Conservation (phyloP, 2,329 filamentous ascomycete genomes). For the Fusarium odoratissimum region DNA sequence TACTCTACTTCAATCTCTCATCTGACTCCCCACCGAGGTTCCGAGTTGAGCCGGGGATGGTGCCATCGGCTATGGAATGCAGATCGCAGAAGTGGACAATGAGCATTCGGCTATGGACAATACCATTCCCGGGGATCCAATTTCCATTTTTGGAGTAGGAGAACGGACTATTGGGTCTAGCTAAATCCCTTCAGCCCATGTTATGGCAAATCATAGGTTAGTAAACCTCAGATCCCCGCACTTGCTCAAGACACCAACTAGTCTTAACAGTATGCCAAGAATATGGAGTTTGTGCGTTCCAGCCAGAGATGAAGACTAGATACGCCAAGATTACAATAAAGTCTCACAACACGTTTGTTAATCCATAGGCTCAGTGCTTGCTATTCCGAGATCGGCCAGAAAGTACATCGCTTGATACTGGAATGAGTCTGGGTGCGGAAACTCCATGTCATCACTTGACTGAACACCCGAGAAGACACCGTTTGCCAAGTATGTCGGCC, state of each 20-base stretch:
- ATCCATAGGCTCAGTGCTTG: background rate
- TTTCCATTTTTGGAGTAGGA: background rate
- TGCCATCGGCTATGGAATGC: background rate
- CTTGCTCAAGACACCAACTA: background rate
- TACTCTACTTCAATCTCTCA: background rate
- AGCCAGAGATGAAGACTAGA: rapidly evolving
- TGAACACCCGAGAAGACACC: conserved; percentile 2
- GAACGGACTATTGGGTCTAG: background rate
- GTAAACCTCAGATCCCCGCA: background rate
- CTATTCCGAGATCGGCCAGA: conserved; percentile 15
- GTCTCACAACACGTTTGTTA: rapidly evolving
- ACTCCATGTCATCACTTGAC: background rate
- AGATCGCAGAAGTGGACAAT: too few relatives aligned
- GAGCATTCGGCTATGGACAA: background rate
- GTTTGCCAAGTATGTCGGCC: conserved; percentile 2
- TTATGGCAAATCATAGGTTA: background rate
- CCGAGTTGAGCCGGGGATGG: rapidly evolving
- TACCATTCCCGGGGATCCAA: background rate
- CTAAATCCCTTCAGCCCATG: background rate
- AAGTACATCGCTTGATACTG: conserved; percentile 30
- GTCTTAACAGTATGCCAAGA: rapidly evolving
- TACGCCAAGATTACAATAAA: background rate
- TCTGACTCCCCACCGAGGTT: rapidly evolving
- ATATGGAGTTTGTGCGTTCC: rapidly evolving
- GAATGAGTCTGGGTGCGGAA: conserved; percentile 15